Percentiles rank a stretch among this genome's conserved stretches.
Conservation (phyloP, 139 green algal genomes). For the Picochlorum costavermella region DNA sequence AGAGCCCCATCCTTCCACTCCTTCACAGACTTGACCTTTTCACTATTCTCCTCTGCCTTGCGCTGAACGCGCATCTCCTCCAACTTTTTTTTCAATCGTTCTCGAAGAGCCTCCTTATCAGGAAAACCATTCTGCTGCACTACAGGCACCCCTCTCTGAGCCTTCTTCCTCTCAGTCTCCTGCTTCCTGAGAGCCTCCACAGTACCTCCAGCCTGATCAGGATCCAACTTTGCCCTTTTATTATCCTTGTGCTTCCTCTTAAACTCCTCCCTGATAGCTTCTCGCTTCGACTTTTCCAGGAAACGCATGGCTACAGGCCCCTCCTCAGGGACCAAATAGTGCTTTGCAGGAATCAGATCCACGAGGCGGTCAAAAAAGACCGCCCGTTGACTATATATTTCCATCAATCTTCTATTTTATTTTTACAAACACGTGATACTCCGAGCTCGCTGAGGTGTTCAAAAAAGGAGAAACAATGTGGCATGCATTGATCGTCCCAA, state of each 20-base stretch:
- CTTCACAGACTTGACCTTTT: slow-evolving; percentile 17
- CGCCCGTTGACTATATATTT: neutral
- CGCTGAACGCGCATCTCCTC: slow-evolving; percentile 27
- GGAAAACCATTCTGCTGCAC: neutral
- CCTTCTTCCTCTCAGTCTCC: neutral
- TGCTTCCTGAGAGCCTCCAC: slow-evolving; percentile 23
- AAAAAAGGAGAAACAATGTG: too few species aligned
- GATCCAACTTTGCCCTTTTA: slow-evolving; percentile 56
- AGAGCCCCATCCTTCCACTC: slow-evolving; percentile 27
- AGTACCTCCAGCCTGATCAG: slow-evolving; percentile 30
- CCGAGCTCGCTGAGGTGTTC: too few species aligned
- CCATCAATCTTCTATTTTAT: neutral
- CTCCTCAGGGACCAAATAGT: slow-evolving; percentile 35
- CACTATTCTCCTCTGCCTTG: slow-evolving; percentile 27
- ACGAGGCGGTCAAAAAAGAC: slow-evolving; percentile 65
- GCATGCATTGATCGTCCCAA: too few species aligned
- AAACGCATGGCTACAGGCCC: slow-evolving; percentile 23
- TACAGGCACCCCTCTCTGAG: neutral
- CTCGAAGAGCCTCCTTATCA: slow-evolving; percentile 39
- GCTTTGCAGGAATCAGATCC: slow-evolving; percentile 53
- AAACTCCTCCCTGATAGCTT: slow-evolving; percentile 40
- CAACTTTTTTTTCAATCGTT: slow-evolving; percentile 49
- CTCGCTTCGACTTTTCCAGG: slow-evolving; percentile 40
- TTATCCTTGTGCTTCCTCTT: slow-evolving; percentile 50
- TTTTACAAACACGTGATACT: too few species aligned